Conservation (phyloP, 495 filamentous ascomycete species). For the Penicillium paradoxum region DNA sequence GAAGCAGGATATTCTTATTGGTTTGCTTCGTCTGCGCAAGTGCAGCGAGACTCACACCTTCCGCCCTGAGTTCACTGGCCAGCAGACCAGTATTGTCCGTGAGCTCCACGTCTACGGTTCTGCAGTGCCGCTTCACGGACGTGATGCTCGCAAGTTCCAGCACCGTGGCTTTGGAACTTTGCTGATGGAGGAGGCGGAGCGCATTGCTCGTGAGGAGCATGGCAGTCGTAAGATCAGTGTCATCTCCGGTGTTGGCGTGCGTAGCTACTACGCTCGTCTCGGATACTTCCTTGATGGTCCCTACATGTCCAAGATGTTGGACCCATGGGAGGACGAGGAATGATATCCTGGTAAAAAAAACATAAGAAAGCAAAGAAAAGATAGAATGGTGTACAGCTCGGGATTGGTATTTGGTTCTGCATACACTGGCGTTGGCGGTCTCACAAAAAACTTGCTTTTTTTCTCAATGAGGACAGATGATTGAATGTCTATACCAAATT, state of each 20-base stretch:
- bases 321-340: conserved; percentile 43
- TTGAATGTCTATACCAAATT: conserved; percentile 22
- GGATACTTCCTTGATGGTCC: conserved; percentile 90
- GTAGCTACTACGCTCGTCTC: conserved; percentile 87
- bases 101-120: conserved; percentile 96
- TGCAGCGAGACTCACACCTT: conserved; percentile 88
- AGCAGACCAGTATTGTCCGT: conserved; percentile 86
- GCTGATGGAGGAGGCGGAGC: conserved; percentile 95
- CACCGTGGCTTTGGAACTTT: conserved; percentile 96
- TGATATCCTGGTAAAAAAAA: conserved; percentile 8
- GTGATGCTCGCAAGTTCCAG: conserved; percentile 94
- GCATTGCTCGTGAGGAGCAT: conserved; percentile 90
- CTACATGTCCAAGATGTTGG: conserved; percentile 75
- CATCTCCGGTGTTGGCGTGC: conserved; percentile 90
- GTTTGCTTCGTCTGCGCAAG: conserved; percentile 81
- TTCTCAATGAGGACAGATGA: conserved; percentile 19
- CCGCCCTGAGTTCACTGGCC: conserved; percentile 75
- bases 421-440: conserved; percentile 14
- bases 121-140: conserved; percentile 88
- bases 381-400: background rate
- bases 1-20: conserved; percentile 96
- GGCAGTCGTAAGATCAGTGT: conserved; percentile 90
- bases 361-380: background rate
- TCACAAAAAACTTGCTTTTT: background rate
- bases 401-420: conserved; percentile 2